Conservation (phyloP, 129 eudicot genomes). For the Heracleum sosnowskyi region DNA sequence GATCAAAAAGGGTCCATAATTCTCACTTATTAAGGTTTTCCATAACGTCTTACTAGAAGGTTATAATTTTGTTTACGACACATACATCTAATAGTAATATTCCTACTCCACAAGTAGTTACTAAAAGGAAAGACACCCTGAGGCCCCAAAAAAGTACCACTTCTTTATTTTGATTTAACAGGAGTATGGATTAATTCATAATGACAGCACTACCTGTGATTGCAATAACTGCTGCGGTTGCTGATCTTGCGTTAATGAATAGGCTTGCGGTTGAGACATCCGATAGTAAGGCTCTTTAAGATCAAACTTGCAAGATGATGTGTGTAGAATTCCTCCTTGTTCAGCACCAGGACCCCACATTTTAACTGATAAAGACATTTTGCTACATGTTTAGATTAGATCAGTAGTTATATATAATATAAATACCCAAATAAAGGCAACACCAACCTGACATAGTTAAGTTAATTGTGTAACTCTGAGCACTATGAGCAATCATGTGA, state of each 20-base stretch:
- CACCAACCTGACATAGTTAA: conserved; percentile 84
- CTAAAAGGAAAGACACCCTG: not conserved
- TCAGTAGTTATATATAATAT: not conserved
- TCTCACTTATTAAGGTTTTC: not conserved
- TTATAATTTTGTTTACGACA: no score
- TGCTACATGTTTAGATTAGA: conserved; percentile 11
- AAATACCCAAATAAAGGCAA: not conserved
- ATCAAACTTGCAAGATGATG: conserved; percentile 79
- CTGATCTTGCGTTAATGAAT: conserved; percentile 70
- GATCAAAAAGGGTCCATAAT: no score
- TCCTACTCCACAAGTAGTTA: not conserved
- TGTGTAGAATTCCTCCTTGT: conserved; percentile 86
- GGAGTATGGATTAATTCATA: not conserved
- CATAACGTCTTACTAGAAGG: not conserved
- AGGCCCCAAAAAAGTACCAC: not conserved
- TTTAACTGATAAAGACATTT: conserved; percentile 40
- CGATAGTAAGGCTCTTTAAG: conserved; percentile 92
- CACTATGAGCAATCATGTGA: conserved; percentile 87
- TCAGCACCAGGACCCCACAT: conserved; percentile 98
- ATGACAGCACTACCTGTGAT: conserved; percentile 43
- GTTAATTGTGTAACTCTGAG: conserved; percentile 87
- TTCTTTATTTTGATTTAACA: not conserved
- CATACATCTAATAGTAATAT: no score
- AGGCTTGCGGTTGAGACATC: conserved; percentile 91
- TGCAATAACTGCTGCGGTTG: conserved; percentile 57